These are phyloP conservation scores for Trichosporon faecale DNA, from an alignment of 1,284 basidiomycete genomes.

Conservation along the genomic window DNA sequence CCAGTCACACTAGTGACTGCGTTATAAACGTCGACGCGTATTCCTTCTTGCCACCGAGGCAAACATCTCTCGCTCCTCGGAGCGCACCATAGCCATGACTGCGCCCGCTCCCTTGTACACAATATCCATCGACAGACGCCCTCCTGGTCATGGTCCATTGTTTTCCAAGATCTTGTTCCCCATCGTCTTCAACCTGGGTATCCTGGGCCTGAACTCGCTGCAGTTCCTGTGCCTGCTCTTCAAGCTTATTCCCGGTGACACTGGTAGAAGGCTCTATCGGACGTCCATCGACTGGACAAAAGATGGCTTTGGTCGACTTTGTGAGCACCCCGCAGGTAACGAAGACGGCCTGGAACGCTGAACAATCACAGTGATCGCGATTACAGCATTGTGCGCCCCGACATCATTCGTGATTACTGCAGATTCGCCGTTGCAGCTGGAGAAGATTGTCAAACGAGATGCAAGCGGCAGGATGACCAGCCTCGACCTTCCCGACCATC, in stretches of 20 bases:
- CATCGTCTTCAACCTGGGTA: constrained; percentile 65
- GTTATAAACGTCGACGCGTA: constrained; percentile 1
- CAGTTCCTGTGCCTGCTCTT: constrained; percentile 67
- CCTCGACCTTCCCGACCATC: constrained; percentile 70
- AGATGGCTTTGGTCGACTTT: constrained; percentile 69
- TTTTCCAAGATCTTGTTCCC: constrained; percentile 60
- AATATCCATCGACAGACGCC: constrained; percentile 62
- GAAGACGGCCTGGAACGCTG: background rate
- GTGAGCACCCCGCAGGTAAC: constrained; percentile 56
- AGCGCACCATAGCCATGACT: background rate
- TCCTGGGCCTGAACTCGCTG: constrained; percentile 65
- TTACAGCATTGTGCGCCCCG: constrained; percentile 74
- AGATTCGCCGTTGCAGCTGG: constrained; percentile 40
- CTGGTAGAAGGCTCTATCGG: constrained; percentile 59
- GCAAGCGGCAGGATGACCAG: constrained; percentile 59
- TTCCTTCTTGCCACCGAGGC: constrained; percentile 5
- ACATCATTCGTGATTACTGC: constrained; percentile 68
- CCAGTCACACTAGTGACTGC: background rate
- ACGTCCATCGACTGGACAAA: constrained; percentile 73
- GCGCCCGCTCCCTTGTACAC: constrained; percentile 50
- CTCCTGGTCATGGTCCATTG: constrained; percentile 59
- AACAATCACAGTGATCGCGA: constrained; percentile 37
- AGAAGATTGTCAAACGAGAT: constrained; percentile 57
- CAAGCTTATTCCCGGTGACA: constrained; percentile 44
- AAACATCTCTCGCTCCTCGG: background rate